Base-by-base conservation (phyloP, 768 basidiomycete species). In the Boletus sensibilis region DNA sequence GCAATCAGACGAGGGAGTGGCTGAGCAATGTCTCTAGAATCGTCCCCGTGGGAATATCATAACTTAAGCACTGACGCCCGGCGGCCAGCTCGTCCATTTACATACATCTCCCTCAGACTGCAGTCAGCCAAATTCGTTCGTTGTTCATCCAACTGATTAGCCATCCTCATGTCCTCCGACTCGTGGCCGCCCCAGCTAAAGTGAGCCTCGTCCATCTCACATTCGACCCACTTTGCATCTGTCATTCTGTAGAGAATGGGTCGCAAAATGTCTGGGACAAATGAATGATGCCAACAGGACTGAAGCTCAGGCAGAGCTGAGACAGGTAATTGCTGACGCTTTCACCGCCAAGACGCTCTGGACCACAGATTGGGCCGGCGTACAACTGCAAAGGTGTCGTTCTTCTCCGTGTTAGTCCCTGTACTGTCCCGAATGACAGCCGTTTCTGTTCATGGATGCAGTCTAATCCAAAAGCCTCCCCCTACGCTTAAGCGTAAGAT, bases 241-340 rank as follows among this genome's bases (percentile, higher is more conserved):
- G 18, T 66, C 55, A n/a, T 46, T 33, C 35, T 11, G 16, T 69
- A 98, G 95, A 76, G 86, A 90, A 71, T 98, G 94, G 93, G 95
- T 98, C 31, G 92, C 94, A 68, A 87, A 86, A 74, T 96, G 92
- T 69, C 79, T 98, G 25, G 87, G 90, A 25, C 88, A 94, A 75
- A 95, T 96, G 80, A 91, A 91, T 18, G 89, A 94, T 61, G 74
- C 80, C 50, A 98, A 96, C 75, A 86, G 89, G 71, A 75, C 76
- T 47, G 93, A 94, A 63, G 95, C 95, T 21, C 92, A 94, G 68
- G 82, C 88, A 57, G 97, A 99, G 79, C 76, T 99, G 69, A 94
- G 94, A 84, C 83, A 91, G 86, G 90, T 94, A 82, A 97, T 99
- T 74, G 88, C 90, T 83, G 85, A 94, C 64, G 87, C 94, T 74